Base-by-base conservation (phyloP, 2,329 filamentous ascomycete genomes). In the Drechslerella dactyloides region DNA sequence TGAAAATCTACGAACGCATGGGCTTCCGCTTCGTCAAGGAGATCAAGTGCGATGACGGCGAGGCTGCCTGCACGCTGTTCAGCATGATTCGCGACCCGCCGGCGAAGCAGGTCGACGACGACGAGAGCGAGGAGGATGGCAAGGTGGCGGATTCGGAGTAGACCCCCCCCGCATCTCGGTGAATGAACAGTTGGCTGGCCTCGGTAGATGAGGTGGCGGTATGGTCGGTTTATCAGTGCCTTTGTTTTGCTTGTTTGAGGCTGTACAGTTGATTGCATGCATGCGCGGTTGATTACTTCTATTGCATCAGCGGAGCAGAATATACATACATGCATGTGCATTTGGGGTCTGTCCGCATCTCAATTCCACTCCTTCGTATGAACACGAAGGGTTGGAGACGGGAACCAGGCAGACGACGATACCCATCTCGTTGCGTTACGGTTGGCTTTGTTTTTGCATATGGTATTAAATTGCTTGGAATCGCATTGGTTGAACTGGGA, bases 1-100 rank as follows among this genome's bases (percentile, higher is more conserved):
- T 89, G 77, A 82, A 83, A 33, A 90, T 91, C 21, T 91, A 91
- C 78, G 84, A 87, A 74, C 84, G 83, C 66, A 84, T 90, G 82
- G 89, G 88, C 3, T 91, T 91, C 78, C 80, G 82, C 76, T 80
- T 89, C 61, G 84, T 83, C 6, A 86, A 84, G 77, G 85, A 88
- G 76, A 87, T 91, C 82, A 82, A 85, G 62, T 90, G 88, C 78
- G 84, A 86, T 66, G 88, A 90, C 76, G 82, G 84, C 1, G 85
- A 85, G 1, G 84, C 84, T 27, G 78, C 79, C 0, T 86, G 85
- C 72, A 83, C 82, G 76, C 78, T 87, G 51, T 83, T 81, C 70
- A 80, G 81, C 11, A 83, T 83, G 82, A 78, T 82, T 6, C 79
- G 83, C 56, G 81, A 83, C 23, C 80, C 82, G 1, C 76, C 74